phyloP scores from a whole-genome alignment of 2,329 filamentous ascomycete genomes.

The Pseudocercospora musae region DNA sequence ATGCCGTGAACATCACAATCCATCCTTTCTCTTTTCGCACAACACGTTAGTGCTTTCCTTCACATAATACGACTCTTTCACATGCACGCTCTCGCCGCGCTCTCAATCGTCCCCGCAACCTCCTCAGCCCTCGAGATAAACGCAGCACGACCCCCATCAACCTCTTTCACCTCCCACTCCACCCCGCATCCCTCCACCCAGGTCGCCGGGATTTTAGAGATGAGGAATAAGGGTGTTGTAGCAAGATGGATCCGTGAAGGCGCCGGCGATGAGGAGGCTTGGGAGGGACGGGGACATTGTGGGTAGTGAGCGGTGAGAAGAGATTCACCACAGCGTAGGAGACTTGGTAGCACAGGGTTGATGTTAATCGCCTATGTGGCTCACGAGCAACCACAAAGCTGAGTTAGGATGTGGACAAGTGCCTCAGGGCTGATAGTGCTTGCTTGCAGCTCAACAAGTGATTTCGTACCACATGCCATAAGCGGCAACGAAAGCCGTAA shows the following conservation, averaged over 20 bases:
- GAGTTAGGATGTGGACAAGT: too few relatives aligned
- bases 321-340: too few relatives aligned
- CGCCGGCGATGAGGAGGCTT: constrained; percentile 11
- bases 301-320: background rate
- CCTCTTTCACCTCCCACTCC: constrained; percentile 16
- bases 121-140: constrained; percentile 11
- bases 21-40: too few relatives aligned
- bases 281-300: constrained; percentile 5
- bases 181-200: constrained; percentile 11
- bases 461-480: background rate
- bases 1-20: too few relatives aligned
- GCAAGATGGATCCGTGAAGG: constrained; percentile 7
- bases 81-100: constrained; percentile 5
- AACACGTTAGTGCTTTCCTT: too few relatives aligned
- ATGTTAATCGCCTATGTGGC: too few relatives aligned
- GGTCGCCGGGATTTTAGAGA: constrained; percentile 2
- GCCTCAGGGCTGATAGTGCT: too few relatives aligned
- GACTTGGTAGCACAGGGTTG: too few relatives aligned
- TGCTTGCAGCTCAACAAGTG: background rate
- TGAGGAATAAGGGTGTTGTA: constrained; percentile 7
- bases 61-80: too few relatives aligned
- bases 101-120: constrained; percentile 11
- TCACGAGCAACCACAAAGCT: too few relatives aligned
- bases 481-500: background rate
- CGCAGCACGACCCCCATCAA: constrained; percentile 16